phyloP scores from a whole-genome alignment of 306 rosid genomes.

The apple (Malus domestica) region ASM211411v1 NC_041801.1:15043001-15043500 shows the following conservation, averaged over 20 bases:
- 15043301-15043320: background rate
- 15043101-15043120: slow-evolving; percentile 2
- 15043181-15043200: slow-evolving; percentile 7
- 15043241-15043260: slow-evolving; percentile 35
- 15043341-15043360: too few relatives aligned
- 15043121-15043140: slow-evolving; percentile 14
- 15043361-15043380: too few relatives aligned
- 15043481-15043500: too few relatives aligned
- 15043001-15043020: slow-evolving; percentile 68
- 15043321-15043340: slow-evolving; percentile 8
- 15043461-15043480: too few relatives aligned
- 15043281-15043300: background rate
- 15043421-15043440: too few relatives aligned
- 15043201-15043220: slow-evolving; percentile 23
- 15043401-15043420: too few relatives aligned
- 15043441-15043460: too few relatives aligned
- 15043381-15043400: too few relatives aligned
- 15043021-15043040: slow-evolving; percentile 58
- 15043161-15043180: slow-evolving; percentile 24
- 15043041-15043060: slow-evolving; percentile 59
- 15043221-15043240: slow-evolving; percentile 36
- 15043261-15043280: background rate
- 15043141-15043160: slow-evolving; percentile 7
- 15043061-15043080: slow-evolving; percentile 22
- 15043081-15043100: slow-evolving; percentile 47